Evolutionary conservation across 331 rosid genomes (phyloP).

Genomic region (Cydonia oblonga): DNA sequence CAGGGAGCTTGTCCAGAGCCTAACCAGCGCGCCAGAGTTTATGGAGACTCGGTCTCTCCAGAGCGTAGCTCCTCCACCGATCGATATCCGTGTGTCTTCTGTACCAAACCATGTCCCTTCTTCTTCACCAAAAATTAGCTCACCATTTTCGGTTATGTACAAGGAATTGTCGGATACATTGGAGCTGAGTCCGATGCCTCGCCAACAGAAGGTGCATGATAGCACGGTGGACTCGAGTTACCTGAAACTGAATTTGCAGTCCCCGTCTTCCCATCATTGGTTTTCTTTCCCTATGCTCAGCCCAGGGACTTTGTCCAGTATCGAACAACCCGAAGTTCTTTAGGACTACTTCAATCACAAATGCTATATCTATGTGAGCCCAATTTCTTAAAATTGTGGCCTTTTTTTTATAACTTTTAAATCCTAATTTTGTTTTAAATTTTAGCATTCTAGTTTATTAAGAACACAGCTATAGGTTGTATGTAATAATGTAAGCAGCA

Average conservation of each 20-base stretch:
- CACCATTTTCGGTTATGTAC: conserved; percentile 16
- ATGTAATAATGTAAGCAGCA: not conserved
- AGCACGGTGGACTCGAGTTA: conserved; percentile 8
- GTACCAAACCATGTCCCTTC: not conserved
- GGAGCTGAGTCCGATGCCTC: not conserved
- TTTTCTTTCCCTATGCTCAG: conserved; percentile 42
- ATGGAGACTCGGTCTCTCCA: conserved; percentile 19
- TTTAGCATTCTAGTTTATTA: not conserved
- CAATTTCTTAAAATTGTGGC: not conserved
- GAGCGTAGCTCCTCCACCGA: conserved; percentile 17
- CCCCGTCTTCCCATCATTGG: conserved; percentile 45
- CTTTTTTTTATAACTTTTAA: too few species aligned
- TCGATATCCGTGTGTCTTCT: not conserved
- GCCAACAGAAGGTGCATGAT: not conserved
- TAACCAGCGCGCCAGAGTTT: conserved; percentile 61
- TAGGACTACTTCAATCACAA: not conserved
- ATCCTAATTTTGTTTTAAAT: not conserved
- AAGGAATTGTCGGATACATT: conserved; percentile 18
- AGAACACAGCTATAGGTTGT: not conserved
- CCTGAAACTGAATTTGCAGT: conserved; percentile 32
- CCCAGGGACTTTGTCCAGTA: conserved; percentile 36
- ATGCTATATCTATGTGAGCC: not conserved
- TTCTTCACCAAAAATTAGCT: not conserved
- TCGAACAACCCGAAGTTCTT: conserved; percentile 23
- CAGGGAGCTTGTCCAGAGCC: conserved; percentile 57